Conservation (phyloP, 768 basidiomycete species). For the Glaciozyma antarctica region DNA sequence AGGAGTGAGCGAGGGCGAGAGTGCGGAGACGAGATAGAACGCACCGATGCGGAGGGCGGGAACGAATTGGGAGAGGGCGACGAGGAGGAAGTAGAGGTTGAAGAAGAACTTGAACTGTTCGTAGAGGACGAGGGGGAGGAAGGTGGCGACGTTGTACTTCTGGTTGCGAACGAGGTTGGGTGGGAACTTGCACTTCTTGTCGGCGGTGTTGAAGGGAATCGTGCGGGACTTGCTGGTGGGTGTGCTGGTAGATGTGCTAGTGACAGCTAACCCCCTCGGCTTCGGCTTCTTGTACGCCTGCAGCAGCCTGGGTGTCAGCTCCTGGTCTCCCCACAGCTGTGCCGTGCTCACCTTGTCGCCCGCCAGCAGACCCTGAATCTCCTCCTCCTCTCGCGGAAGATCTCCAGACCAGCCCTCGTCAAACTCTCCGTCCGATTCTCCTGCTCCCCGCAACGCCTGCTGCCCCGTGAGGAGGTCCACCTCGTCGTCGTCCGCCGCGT, state of each 20-base stretch:
- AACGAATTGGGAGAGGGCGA: conserved; percentile 89
- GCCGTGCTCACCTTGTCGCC: conserved; percentile 8
- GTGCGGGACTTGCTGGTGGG: conserved; percentile 23
- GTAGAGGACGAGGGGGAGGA: conserved; percentile 92
- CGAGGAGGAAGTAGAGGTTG: conserved; percentile 95
- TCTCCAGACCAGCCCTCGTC: conserved; percentile 32
- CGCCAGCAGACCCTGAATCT: conserved; percentile 5
- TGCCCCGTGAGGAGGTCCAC: not conserved
- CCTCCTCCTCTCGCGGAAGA: conserved; percentile 20
- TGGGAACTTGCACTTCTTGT: conserved; percentile 42
- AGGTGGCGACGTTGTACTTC: conserved; percentile 95
- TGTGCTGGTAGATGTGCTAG: conserved; percentile 1
- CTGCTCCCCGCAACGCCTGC: conserved; percentile 9
- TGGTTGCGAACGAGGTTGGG: conserved; percentile 92
- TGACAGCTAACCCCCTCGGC: not conserved
- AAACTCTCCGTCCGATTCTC: conserved; percentile 33
- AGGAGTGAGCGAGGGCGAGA: not conserved
- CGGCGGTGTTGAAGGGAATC: conserved; percentile 26
- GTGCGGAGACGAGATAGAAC: conserved; percentile 31
- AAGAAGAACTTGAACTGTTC: conserved; percentile 99
- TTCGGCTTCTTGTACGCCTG: not conserved
- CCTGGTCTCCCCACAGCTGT: rapidly evolving
- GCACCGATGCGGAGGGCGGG: conserved; percentile 90
- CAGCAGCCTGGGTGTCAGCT: not conserved
- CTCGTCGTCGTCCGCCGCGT: conserved; percentile 12